Base-by-base conservation (phyloP, 495 filamentous ascomycete species). In the Talaromyces thailandensis region DNA sequence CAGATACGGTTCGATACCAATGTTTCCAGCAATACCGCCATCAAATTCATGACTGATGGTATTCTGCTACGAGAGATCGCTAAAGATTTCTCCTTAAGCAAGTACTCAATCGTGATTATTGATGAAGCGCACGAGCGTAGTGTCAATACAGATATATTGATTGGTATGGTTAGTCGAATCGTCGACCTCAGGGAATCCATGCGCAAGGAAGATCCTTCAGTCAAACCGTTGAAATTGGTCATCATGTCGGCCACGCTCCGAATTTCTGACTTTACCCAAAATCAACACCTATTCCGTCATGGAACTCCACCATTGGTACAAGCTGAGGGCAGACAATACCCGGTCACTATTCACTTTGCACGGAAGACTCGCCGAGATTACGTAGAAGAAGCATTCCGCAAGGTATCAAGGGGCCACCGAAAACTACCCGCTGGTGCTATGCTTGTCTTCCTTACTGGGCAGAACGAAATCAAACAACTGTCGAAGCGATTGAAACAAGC, bases 31-130 rank as follows among this genome's bases (percentile, higher is more conserved):
- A 87, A 93, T 63, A 99, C 95, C 0, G 88, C 92, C 2, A 86
- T 98, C 70, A 99, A 99, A 72, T 99, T 98, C 74, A 97, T 99
- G 92, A 99, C 95, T 0, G 95, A 99, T 71, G 95, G 95, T 79
- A 91, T 99, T 25, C 78, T 99, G 61, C 81, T 99, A 14, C 86
- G 93, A 56, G 95, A 99, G 69, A 88, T 96, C 51, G 84, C 90
- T 0, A 85, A 93, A 62, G 95, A 99, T 69, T 93, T 98, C 71
- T 78, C 90, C 4, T 77, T 99, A 26, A 84, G 80, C n/a, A 96
- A 96, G 63, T 99, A 99, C 72, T 96, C 93, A 2, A 86, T 88
- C 48, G 88, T 99, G 50, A 81, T 99, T 50, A 91, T 99, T 67
- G 95, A 99, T 71, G 95, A 99, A 75, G 95, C 95, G 11, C 95